Evolutionary conservation across 257 asterid genomes (phyloP), one percentile per base, ranked within the genome.

Genomic region (Coffea canephora): DNA sequence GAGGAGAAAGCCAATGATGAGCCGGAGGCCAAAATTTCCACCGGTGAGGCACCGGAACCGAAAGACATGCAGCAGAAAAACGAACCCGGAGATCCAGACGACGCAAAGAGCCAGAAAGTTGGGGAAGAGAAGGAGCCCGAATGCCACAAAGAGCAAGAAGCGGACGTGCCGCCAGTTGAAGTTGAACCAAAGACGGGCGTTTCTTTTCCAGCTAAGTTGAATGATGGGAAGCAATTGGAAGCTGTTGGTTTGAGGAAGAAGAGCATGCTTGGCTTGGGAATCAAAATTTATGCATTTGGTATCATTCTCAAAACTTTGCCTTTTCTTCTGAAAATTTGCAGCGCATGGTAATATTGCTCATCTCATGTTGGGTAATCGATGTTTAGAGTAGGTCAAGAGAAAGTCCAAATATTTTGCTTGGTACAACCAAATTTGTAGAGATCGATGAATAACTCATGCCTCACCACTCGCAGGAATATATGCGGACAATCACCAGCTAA

Each of bases 171-270:
- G 59, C 90, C 92, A 0, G 91, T 85, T 69, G 90, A 91, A 76
- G 83, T 84, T 52, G 97, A 91, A 78, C 84, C 89, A 52, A 91
- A 86, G 72, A 89, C 93, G 19, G 95, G 95, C 45, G 82, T 89
- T 54, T 87, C 94, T 77, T 93, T 93, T 72, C 91, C 94, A 31
- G 91, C 85, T 54, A 82, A 21, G 84, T 73, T 91, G 83, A 86
- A 77, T 8, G 91, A 89, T 36, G 91, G 91, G 73, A 93, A 88
- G 85, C 85, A 83, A 77, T 88, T 93, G 76, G 79, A 80, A 68
- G 86, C 93, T 57, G 87, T 87, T 59, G 95, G 97, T 61, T 82
- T 90, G 84, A 88, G 97, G 86, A 93, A 91, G 91, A 93, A 89
- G 85, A 91, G 94, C 89, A 86, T 91, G 88, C 88, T 91, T 65